Conservation (phyloP, 106 monocot genomes). For the Narthecium ossifragum region DNA sequence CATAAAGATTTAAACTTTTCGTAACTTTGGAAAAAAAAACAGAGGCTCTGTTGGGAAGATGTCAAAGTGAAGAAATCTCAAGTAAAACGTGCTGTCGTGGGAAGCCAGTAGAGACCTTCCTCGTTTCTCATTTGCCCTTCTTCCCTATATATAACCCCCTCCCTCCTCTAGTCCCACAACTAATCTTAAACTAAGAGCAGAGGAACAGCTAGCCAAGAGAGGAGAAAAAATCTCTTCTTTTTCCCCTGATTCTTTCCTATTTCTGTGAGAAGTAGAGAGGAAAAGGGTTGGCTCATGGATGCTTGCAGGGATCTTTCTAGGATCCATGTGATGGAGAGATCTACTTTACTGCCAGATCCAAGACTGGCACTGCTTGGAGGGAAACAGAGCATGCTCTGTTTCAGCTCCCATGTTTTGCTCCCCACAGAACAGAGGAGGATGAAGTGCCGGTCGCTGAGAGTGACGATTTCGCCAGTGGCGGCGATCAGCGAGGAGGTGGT, state of each 20-base stretch:
- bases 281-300: no score
- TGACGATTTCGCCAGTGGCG: conserved; percentile 18
- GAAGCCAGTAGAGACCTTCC: no score
- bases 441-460: not conserved
- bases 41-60: not conserved
- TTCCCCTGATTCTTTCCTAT: no score
- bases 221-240: no score
- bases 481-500: conserved; percentile 38
- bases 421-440: conserved; percentile 3
- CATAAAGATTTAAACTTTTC: not conserved
- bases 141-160: no score
- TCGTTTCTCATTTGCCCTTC: no score
- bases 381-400: conserved; percentile 14
- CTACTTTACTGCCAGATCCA: conserved; percentile 12
- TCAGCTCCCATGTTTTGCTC: not conserved
- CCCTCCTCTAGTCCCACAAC: no score
- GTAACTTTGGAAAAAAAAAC: not conserved
- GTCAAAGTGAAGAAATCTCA: no score
- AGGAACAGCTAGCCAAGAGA: no score
- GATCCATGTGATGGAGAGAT: conserved; percentile 10
- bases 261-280: no score
- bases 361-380: not conserved
- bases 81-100: no score
- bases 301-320: conserved; percentile 13
- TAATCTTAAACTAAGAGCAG: no score